A percentile compares a stretch with the other conserved stretches of the same genome.
These are phyloP conservation scores for Cryptococcus jaspeensis DNA, from an alignment of 1,284 basidiomycete genomes.

Conservation along the genomic window DNA sequence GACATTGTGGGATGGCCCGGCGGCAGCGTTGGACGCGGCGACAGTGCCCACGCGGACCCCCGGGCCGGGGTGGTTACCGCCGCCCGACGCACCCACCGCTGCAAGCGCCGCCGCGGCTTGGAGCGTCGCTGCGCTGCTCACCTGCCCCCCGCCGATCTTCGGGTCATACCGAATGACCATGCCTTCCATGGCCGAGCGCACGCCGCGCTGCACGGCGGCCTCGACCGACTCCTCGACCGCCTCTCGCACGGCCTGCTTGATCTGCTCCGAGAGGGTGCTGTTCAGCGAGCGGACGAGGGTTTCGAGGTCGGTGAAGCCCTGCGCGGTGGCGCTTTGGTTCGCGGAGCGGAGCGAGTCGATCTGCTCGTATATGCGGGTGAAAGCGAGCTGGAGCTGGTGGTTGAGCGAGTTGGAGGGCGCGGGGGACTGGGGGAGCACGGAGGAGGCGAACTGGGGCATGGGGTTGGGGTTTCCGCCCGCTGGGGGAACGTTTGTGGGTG, in stretches of 20 bases:
- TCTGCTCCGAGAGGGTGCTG: background rate
- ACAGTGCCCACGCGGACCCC: too few relatives aligned
- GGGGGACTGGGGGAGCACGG: background rate
- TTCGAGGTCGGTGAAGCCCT: background rate
- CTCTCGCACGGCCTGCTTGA: background rate
- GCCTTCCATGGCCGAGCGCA: background rate
- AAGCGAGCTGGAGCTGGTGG: background rate
- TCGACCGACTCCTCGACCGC: background rate
- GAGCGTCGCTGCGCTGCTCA: too few relatives aligned
- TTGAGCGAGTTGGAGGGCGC: background rate
- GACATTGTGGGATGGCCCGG: too few relatives aligned
- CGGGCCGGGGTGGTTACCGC: too few relatives aligned
- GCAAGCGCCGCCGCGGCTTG: too few relatives aligned
- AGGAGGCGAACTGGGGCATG: too few relatives aligned
- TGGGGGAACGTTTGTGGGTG: too few relatives aligned
- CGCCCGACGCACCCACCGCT: too few relatives aligned
- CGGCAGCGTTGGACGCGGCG: too few relatives aligned
- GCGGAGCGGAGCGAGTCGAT: background rate
- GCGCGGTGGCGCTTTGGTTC: background rate
- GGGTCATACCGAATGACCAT: background rate
- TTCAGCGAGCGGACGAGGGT: background rate
- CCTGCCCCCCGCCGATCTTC: too few relatives aligned
- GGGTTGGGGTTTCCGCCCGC: too few relatives aligned
- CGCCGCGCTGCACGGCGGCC: background rate
- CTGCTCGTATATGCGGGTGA: slow-evolving; percentile 1